Evolutionary conservation across 2,329 filamentous ascomycete genomes (phyloP), one percentile per base, ranked within the genome.

Genomic region (Penicillium brasilianum): DNA sequence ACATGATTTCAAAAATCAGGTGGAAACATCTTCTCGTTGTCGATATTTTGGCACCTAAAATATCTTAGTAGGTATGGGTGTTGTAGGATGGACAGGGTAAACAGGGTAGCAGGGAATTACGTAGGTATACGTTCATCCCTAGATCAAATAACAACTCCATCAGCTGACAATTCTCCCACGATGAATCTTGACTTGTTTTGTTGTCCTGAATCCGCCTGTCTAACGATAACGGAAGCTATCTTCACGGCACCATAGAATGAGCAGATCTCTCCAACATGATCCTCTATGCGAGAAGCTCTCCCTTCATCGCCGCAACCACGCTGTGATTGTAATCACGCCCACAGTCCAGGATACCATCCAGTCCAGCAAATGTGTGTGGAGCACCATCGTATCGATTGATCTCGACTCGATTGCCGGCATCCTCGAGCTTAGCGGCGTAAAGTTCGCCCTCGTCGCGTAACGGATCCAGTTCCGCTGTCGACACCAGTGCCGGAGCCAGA

Each of bases 391-490:
- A 70, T 30, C 72, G 70, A 46, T 71, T 69, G 46, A 74, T 18
- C 34, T 76, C 71, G 36, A 74, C 76, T 54, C 68, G 62, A 54
- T 70, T 72, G 3, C 75, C 76, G 9, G 76, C 76, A 49, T 68
- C 72, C 58, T 71, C 69, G 60, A 80, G 62, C 58, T 77, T 79
- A 16, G 62, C 72, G 4, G 71, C 77, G 66, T 79, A 80, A 10
- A 68, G 71, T 60, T 77, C 77, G 16, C 74, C 78, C 67, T 80
- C 77, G 46, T 79, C 77, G 16, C 77, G 74, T n/a, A 79, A 68
- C 51, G 76, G 72, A 63, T 80, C 77, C 68, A 80, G 72, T 63
- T 79, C 77, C 10, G 77, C 77, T 1, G 75, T 79, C 55, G 73
- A 71, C 18, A 79, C 69, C 50, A 79, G 62, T 3, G 78, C 77